These are phyloP conservation scores for Trichoderma sp. DNA, from an alignment of 2,329 filamentous ascomycete species.

Conservation along the genomic window DNA sequence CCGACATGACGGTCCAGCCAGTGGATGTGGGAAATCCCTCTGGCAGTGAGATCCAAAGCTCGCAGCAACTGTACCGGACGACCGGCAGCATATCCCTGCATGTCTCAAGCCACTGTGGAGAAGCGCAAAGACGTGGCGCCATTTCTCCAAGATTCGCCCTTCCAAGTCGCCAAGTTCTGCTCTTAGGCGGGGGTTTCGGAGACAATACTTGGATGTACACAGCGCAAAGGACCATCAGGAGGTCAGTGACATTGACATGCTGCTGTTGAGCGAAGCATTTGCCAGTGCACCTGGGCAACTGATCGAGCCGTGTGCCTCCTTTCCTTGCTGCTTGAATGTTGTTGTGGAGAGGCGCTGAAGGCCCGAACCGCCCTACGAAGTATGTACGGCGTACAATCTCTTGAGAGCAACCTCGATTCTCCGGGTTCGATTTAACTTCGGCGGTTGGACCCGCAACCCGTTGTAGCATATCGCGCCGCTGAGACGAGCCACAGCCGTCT, in stretches of 20 bases:
- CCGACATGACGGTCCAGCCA: slow-evolving; percentile 23
- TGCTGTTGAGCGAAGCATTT: no score
- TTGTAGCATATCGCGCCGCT: neutral
- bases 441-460: neutral
- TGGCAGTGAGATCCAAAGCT: slow-evolving; percentile 21
- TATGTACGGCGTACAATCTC: no score
- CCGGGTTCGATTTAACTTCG: neutral
- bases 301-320: no score
- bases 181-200: neutral
- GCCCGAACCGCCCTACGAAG: no score
- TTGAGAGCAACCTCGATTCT: neutral
- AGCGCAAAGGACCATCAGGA: no score
- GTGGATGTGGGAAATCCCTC: slow-evolving; percentile 9
- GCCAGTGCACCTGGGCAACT: no score
- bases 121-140: slow-evolving; percentile 15
- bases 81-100: slow-evolving; percentile 17
- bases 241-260: no score
- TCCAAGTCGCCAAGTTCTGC: neutral
- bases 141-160: slow-evolving; percentile 25
- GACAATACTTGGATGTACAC: neutral
- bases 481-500: neutral
- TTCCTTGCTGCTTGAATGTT: no score
- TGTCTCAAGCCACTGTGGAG: slow-evolving; percentile 27
- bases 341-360: no score
- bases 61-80: slow-evolving; percentile 22